These are phyloP conservation scores for Cryptococcus wingfieldii DNA, from an alignment of 1,284 basidiomycete genomes.

Conservation along the genomic window DNA sequence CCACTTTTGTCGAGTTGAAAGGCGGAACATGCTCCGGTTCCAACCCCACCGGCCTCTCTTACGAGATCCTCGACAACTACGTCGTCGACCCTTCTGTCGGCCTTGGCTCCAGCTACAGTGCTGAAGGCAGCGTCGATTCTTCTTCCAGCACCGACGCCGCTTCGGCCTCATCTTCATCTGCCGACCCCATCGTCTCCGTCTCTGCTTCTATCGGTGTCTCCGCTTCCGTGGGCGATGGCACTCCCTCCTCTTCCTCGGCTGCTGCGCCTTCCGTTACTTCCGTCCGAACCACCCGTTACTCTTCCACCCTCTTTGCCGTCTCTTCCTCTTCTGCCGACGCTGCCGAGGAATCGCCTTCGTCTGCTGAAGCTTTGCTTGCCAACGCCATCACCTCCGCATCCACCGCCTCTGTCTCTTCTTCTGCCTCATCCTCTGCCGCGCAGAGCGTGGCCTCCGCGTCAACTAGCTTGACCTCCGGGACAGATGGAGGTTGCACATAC, in stretches of 20 bases:
- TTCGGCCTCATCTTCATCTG: background rate
- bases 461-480: background rate
- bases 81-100: constrained; percentile 14
- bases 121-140: background rate
- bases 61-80: constrained; percentile 29
- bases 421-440: background rate
- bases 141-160: background rate
- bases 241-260: background rate
- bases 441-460: background rate
- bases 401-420: background rate
- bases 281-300: background rate
- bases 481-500: constrained; percentile 14
- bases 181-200: background rate
- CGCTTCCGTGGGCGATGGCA: background rate
- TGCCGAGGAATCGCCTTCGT: background rate
- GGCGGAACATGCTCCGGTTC: constrained; percentile 19
- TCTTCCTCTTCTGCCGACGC: background rate
- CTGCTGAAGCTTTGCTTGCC: background rate
- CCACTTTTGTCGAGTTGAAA: constrained; percentile 12
- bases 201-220: background rate
- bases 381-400: background rate
- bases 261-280: background rate
- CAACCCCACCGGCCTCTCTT: constrained; percentile 27
- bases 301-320: background rate
- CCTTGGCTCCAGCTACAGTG: background rate